phyloP scores from a whole-genome alignment of 495 filamentous ascomycete genomes.

The Mytilinidion resinicola region DNA sequence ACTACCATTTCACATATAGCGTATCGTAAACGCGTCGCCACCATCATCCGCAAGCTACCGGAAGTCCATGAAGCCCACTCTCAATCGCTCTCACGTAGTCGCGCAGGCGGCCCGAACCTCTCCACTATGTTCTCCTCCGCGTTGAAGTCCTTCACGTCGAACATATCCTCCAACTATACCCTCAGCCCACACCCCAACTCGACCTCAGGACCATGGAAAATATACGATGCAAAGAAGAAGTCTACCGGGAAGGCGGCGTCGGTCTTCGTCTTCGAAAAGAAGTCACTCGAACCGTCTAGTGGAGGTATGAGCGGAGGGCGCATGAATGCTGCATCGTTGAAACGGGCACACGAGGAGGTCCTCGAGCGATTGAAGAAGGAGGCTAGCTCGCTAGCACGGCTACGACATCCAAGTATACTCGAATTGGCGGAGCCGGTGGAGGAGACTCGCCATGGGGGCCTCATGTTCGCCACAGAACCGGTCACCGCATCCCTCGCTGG shows the following conservation, averaged over 20 bases:
- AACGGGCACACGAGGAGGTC: conserved; percentile 77
- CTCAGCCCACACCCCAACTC: conserved; percentile 62
- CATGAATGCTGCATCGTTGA: conserved; percentile 60
- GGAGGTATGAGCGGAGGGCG: conserved; percentile 48
- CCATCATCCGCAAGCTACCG: not conserved
- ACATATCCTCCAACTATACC: conserved; percentile 86
- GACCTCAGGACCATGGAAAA: conserved; percentile 87
- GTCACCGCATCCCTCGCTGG: conserved; percentile 83
- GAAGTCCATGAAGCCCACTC: not conserved
- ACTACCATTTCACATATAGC: no score
- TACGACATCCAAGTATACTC: conserved; percentile 85
- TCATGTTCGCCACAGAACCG: conserved; percentile 92
- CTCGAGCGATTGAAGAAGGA: conserved; percentile 86
- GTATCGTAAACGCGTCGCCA: not conserved
- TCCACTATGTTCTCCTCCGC: conserved; percentile 79
- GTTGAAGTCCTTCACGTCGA: conserved; percentile 84
- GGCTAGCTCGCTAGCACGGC: conserved; percentile 73
- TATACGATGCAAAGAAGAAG: conserved; percentile 95
- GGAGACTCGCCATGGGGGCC: conserved; percentile 79
- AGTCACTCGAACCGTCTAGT: conserved; percentile 66
- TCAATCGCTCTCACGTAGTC: not conserved
- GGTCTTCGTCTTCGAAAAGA: conserved; percentile 90
- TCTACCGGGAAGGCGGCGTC: conserved; percentile 80
- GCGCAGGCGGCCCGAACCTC: not conserved
- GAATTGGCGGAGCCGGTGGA: conserved; percentile 94